Percentiles rank a stretch among this genome's conserved stretches.
Evolutionary conservation across 331 rosid species (phyloP).

Genomic region (Dryas integrifolia): DNA sequence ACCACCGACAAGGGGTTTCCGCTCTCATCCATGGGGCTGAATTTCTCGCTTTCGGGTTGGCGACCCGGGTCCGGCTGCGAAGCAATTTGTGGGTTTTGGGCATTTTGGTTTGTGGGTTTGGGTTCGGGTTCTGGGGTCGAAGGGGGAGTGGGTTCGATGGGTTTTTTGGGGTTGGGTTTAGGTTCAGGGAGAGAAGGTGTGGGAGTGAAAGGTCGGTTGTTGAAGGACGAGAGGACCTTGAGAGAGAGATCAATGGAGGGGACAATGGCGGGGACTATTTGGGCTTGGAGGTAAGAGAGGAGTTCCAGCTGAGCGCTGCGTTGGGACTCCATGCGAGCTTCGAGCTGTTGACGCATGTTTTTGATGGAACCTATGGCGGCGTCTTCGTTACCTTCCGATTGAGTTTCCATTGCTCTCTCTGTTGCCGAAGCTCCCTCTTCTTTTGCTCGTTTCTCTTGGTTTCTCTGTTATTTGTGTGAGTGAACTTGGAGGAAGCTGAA

Average conservation of each 20-base stretch:
- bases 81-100: conserved; percentile 27
- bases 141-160: conserved; percentile 26
- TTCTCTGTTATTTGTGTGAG: no score
- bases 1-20: conserved; percentile 59
- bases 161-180: conserved; percentile 41
- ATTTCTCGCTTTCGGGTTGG: conserved; percentile 27
- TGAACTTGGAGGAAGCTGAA: no score
- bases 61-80: conserved; percentile 17
- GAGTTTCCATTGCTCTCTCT: conserved; percentile 52
- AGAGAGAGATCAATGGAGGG: conserved; percentile 83
- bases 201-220: conserved; percentile 67
- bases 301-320: conserved; percentile 71
- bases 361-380: conserved; percentile 40
- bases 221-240: conserved; percentile 69
- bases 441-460: no score
- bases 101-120: conserved; percentile 29
- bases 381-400: conserved; percentile 46
- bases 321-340: conserved; percentile 65
- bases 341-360: conserved; percentile 54
- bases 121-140: conserved; percentile 32
- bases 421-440: no score
- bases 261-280: conserved; percentile 58
- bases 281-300: conserved; percentile 60
- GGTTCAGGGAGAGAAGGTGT: conserved; percentile 64
- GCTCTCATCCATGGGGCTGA: conserved; percentile 39